Evolutionary conservation across 805 yeast genomes (phyloP).

Genomic region (Lachancea mirantina): DNA sequence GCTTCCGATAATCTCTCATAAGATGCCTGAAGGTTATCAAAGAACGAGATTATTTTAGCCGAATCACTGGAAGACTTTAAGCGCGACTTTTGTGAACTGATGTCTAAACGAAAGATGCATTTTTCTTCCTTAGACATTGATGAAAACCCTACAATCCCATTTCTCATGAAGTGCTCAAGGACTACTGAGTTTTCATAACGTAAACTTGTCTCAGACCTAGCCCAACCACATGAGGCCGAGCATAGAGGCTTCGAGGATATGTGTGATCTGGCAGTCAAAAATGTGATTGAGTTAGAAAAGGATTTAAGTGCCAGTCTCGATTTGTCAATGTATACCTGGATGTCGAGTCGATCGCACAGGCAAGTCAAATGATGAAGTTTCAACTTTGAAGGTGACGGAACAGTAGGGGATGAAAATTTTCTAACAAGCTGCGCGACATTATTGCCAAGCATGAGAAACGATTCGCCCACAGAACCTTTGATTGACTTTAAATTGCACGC

Average conservation of each 20-base stretch:
- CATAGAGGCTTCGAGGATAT: not conserved
- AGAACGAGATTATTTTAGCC: not conserved
- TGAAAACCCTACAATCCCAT: not conserved
- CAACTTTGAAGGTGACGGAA: too few species aligned
- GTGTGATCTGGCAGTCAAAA: not conserved
- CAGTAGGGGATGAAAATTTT: too few species aligned
- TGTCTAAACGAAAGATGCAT: not conserved
- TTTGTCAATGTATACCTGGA: not conserved
- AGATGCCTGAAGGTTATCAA: not conserved
- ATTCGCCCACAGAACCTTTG: slow-evolving; percentile 1
- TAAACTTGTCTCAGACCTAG: not conserved
- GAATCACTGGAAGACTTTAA: slow-evolving; percentile 1
- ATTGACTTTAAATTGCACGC: not conserved
- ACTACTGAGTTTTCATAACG: not conserved
- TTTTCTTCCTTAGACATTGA: not conserved
- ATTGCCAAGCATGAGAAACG: too few species aligned
- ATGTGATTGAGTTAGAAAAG: not conserved
- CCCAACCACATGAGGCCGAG: not conserved
- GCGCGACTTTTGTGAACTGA: slow-evolving; percentile 3
- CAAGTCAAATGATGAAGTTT: not conserved
- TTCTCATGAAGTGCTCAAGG: not conserved
- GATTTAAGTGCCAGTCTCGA: slow-evolving; percentile 1
- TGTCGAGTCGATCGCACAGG: slow-evolving; percentile 6
- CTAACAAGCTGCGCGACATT: too few species aligned
- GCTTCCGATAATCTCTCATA: too few species aligned